Evolutionary conservation across 495 filamentous ascomycete genomes (phyloP), one percentile per base, ranked within the genome.

Genomic region (Penicillium mononematosum): DNA sequence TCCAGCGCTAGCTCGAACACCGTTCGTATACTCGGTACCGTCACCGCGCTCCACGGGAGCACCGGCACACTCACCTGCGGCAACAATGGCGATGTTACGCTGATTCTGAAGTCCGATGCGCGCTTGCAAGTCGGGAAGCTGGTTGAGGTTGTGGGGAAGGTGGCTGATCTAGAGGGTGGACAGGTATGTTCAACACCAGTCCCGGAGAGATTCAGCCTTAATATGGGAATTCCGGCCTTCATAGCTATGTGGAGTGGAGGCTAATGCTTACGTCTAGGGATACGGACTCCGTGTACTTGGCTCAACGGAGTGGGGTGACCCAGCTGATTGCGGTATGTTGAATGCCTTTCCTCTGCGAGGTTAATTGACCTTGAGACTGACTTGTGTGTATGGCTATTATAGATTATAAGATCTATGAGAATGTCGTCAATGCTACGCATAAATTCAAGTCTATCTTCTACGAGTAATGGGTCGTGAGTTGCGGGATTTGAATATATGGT

Each of bases 101-200:
- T 87, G 17, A 76, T 87, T 52, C 68, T 96, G 70, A 92, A 89
- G 67, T 78, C 88, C 81, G 92, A 96, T 59, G 81, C 83, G 32
- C 90, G 96, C 69, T 75, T 98, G 39, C 78, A 83, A 49, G 79
- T 89, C 68, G 87, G 89, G 50, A 90, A 90, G 70, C 83, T 88
- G 44, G 86, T 88, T 17, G 95, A 98, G 74, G 75, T 98, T 57
- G 87, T 98, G 42, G 95, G 92, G 51, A 97, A 94, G 73, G 92
- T 98, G 53, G 86, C 91, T 56, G 71, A 77, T 63, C 52, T 77
- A 27, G 74, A 76, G 32, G 68, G 64, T 31, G 74, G 72, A 60
- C 77, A 78, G 64, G 71, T 75, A 55, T 46, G 60, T 67, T 45
- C 10, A 9, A 36, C 27, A 51, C 9, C 8, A 14, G 10, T 12